These are phyloP conservation scores for Saccharum hybrid DNA, from an alignment of 202 grass and related monocot species.

Conservation along the genomic window DNA sequence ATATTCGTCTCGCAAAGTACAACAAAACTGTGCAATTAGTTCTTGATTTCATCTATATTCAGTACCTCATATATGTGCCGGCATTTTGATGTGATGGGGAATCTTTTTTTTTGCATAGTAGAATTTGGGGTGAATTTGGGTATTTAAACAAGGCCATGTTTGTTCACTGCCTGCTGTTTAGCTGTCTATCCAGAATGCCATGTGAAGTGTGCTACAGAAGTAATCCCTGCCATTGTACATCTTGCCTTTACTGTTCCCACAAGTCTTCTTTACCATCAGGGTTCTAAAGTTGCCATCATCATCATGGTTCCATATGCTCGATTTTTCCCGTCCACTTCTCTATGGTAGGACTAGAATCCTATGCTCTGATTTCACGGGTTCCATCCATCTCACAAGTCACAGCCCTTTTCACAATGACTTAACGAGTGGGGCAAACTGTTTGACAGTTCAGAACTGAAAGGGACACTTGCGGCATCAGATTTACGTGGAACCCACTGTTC, in stretches of 20 bases:
- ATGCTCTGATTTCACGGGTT: conserved; percentile 36
- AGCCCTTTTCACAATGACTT: conserved; percentile 35
- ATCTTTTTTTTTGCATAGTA: too few species aligned
- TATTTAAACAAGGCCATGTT: too few species aligned
- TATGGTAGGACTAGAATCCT: conserved; percentile 40
- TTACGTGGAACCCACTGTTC: conserved; percentile 46
- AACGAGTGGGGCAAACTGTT: conserved; percentile 49
- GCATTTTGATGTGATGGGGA: too few species aligned
- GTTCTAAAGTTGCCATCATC: too few species aligned
- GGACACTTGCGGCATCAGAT: conserved; percentile 28
- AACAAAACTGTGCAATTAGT: too few species aligned
- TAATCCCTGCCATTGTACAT: conserved; percentile 11
- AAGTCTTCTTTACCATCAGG: conserved; percentile 32
- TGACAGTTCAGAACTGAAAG: conserved; percentile 53
- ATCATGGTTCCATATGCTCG: conserved; percentile 38
- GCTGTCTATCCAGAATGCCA: neutral
- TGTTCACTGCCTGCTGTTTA: neutral
- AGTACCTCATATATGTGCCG: too few species aligned
- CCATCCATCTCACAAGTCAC: conserved; percentile 21
- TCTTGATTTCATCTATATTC: too few species aligned
- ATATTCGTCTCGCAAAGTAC: too few species aligned
- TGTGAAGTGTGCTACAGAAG: conserved; percentile 17
- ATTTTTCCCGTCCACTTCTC: conserved; percentile 34
- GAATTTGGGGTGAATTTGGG: too few species aligned
- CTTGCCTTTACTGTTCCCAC: conserved; percentile 25